Evolutionary conservation across 345 rosid genomes (phyloP).

Genomic region (Erodium maritimum): DNA sequence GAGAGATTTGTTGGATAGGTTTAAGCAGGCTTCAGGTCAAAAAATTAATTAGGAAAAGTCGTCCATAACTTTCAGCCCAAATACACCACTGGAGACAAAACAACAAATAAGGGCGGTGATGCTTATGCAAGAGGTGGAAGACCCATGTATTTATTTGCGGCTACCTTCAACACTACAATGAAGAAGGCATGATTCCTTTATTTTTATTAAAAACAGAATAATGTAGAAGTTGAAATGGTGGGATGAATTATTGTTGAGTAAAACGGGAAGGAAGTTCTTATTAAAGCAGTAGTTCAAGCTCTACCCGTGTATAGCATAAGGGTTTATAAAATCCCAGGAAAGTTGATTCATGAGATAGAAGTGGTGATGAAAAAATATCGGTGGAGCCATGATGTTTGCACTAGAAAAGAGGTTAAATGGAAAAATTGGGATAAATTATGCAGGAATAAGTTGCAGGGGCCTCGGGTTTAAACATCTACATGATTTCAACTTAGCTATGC

Average conservation of each 20-base stretch:
- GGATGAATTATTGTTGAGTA: not conserved
- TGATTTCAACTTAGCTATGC: not conserved
- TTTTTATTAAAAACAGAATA: not conserved
- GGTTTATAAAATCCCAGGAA: not conserved
- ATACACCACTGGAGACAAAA: not conserved
- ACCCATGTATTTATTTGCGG: not conserved
- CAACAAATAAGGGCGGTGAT: not conserved
- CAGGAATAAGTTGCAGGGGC: no score
- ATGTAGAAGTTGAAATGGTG: not conserved
- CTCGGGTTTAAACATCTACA: not conserved
- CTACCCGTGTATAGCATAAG: not conserved
- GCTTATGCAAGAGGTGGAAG: not conserved
- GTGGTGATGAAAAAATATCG: no score
- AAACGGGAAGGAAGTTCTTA: not conserved
- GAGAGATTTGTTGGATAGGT: no score
- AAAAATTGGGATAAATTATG: no score
- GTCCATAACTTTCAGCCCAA: not conserved
- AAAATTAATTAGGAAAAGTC: no score
- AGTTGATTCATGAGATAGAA: no score
- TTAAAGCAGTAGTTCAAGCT: not conserved
- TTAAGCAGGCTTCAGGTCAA: no score
- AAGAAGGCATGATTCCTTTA: not conserved
- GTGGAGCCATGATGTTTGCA: no score
- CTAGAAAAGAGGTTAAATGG: no score
- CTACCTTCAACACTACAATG: not conserved